Evolutionary conservation across 345 rosid genomes (phyloP).

Genomic region (Heritiera littoralis): DNA sequence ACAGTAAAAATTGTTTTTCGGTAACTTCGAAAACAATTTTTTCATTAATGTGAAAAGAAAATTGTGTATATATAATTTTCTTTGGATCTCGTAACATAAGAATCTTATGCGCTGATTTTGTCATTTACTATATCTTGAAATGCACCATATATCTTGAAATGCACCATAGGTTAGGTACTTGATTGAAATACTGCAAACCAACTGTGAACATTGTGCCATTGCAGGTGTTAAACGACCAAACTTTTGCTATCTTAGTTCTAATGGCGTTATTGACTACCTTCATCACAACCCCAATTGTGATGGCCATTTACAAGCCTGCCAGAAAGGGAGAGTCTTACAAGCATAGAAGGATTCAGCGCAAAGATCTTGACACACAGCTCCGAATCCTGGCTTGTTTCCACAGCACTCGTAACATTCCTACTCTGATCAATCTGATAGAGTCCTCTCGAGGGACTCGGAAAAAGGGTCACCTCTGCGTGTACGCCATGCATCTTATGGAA

Average conservation of each 20-base stretch:
- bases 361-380: constrained; percentile 37
- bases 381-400: constrained; percentile 59
- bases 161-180: neutral
- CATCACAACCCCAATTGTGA: constrained; percentile 65
- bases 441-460: constrained; percentile 63
- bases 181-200: constrained; percentile 15
- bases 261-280: constrained; percentile 74
- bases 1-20: no score
- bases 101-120: no score
- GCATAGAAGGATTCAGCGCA: constrained; percentile 42
- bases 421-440: constrained; percentile 61
- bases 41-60: no score
- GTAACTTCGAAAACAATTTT: no score
- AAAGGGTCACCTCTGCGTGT: constrained; percentile 54
- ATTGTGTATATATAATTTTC: no score
- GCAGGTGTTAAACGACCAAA: constrained; percentile 60
- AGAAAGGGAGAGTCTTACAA: constrained; percentile 38
- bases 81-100: no score
- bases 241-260: constrained; percentile 57
- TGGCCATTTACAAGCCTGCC: constrained; percentile 63
- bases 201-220: neutral
- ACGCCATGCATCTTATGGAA: constrained; percentile 79
- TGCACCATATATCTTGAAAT: neutral
- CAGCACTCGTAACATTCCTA: constrained; percentile 52
- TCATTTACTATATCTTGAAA: neutral